Base-by-base conservation (phyloP, 306 rosid genomes). In the Pterocarpus macrocarpus region DNA sequence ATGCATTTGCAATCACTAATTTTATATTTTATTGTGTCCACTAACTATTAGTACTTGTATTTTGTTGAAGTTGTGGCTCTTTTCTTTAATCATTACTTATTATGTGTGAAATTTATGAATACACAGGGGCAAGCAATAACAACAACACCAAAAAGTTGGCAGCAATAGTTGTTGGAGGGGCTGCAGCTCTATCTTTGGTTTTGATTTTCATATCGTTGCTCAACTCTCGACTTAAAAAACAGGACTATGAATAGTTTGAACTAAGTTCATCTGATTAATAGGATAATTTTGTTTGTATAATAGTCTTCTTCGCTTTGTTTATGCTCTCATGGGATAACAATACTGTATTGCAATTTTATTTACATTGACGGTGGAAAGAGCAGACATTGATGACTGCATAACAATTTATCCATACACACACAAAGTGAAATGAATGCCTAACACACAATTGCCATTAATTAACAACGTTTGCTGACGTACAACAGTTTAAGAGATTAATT, bases 101-200 rank as follows among this genome's bases (percentile, higher is more conserved):
- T 36, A 34, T 58, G 6, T n/a, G 39, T 13, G 2, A 58, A 67
- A 43, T 50, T 80, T 17, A 33, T 58, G 33, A 32, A 32, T 58
- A 8, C 30, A 39, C 81, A 84, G 92, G 77, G 10, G 13, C 5
- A 45, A 32, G 65, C 49, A 73, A 41, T 15, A 83, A 13, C 35
- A 77, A 69, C n/a, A 77, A 56, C 79, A 70, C 61, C 2, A 45
- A 71, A 56, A 92, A 77, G 80, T 16, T 67, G 49, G 39, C 81
- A 28, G 97, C 95, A 16, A 89, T 93, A 71, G 9, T 92, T 58
- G 78, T 82, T 43, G 99, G 92, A 84, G 97, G 89, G 7, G 92
- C 70, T 33, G 93, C 89, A 32, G 88, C 84, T 61, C 10, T 90
- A 71, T 7, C 34, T 30, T 1, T 90, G 28, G 95, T 75, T 13